Conservation (phyloP, 1,284 basidiomycete species). For the Trichosporon sp. region DNA sequence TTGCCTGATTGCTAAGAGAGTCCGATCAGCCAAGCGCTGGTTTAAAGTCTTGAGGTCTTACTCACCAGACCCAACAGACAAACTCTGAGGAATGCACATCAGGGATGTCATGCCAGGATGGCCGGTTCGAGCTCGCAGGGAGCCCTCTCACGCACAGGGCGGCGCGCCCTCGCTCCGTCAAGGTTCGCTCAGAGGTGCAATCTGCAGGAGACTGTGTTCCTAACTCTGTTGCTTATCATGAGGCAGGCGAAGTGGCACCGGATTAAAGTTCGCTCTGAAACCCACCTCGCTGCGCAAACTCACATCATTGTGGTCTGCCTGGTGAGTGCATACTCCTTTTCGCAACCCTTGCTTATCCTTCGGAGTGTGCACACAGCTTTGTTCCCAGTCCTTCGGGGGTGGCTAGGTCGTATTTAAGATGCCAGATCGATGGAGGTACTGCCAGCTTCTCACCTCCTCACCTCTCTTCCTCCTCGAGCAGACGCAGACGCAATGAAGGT, state of each 20-base stretch:
- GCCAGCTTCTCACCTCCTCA: background rate
- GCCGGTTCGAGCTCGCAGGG: background rate
- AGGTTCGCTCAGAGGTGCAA: slow-evolving; percentile 2
- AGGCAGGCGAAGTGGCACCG: slow-evolving; percentile 9
- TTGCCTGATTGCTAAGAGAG: background rate
- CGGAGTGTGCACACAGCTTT: background rate
- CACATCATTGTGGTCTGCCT: background rate
- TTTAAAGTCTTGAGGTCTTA: slow-evolving; percentile 6
- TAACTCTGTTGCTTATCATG: slow-evolving; percentile 18
- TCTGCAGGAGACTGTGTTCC: background rate
- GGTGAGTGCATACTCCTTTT: slow-evolving; percentile 8
- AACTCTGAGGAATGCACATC: background rate
- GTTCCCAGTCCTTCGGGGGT: background rate
- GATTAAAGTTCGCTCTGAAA: slow-evolving; percentile 17
- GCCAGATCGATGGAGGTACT: background rate
- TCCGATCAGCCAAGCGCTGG: background rate
- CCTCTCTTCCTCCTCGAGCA: background rate
- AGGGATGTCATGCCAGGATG: slow-evolving; percentile 2
- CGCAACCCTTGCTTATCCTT: background rate
- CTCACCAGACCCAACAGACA: background rate
- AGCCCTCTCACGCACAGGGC: background rate
- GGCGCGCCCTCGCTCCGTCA: background rate
- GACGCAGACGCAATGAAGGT: slow-evolving; percentile 9
- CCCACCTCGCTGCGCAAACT: background rate
- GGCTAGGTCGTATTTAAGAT: background rate